phyloP scores from a whole-genome alignment of 768 basidiomycete genomes.

The Lentinula sp. region DNA sequence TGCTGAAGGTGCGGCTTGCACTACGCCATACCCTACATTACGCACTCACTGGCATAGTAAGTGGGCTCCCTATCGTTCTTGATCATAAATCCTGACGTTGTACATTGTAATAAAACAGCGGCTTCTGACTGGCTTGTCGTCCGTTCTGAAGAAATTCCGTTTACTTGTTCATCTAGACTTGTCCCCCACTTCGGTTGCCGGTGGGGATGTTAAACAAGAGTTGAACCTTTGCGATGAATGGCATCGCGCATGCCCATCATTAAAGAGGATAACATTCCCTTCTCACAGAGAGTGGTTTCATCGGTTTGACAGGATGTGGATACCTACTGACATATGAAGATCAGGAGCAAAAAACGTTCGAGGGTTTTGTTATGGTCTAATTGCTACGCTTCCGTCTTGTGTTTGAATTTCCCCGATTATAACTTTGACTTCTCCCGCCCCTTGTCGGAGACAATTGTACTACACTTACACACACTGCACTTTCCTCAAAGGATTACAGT shows the following conservation, averaged over 20 bases:
- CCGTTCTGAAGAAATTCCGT: conserved; percentile 46
- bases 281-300: conserved; percentile 47
- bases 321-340: conserved; percentile 1
- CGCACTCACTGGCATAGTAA: conserved; percentile 60
- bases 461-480: no score
- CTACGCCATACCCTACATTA: conserved; percentile 62
- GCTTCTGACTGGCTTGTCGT: conserved; percentile 53
- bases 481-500: no score
- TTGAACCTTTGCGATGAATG: conserved; percentile 46
- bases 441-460: no score
- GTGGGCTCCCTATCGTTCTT: conserved; percentile 17
- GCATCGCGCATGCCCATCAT: conserved; percentile 46
- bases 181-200: conserved; percentile 40
- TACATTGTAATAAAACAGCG: conserved; percentile 29
- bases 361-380: not conserved
- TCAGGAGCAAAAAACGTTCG: no score
- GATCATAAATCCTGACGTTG: no score
- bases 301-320: conserved; percentile 27
- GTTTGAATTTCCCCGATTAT: no score
- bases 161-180: conserved; percentile 50
- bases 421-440: no score
- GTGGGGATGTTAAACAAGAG: conserved; percentile 41
- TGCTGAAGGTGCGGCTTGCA: conserved; percentile 50
- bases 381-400: no score
- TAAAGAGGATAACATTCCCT: conserved; percentile 51